Conservation (phyloP, 306 rosid species). For the Acacia confusa region DNA sequence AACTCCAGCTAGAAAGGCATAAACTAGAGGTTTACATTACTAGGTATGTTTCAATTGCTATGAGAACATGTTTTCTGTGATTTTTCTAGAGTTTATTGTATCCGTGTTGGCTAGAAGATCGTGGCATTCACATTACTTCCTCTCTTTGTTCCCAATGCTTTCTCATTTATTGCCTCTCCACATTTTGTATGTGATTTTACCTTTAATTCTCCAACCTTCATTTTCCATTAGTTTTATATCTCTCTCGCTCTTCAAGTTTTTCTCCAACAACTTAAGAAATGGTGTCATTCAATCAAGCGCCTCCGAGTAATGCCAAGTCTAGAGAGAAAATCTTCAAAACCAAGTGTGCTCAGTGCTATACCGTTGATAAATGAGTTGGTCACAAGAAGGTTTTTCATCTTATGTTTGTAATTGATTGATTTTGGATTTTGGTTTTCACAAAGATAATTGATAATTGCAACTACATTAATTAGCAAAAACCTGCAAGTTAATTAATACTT, state of each 20-base stretch:
- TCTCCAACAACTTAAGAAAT: constrained; percentile 22
- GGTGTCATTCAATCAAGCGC: constrained; percentile 82
- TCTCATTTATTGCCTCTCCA: not conserved
- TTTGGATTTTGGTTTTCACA: not conserved
- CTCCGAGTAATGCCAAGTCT: constrained; percentile 43
- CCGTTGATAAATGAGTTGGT: constrained; percentile 81
- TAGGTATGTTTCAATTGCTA: no score
- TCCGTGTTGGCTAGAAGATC: no score
- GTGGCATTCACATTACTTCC: no score
- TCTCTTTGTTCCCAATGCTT: not conserved
- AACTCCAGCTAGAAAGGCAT: no score
- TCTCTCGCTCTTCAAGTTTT: not conserved
- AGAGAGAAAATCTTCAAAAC: constrained; percentile 82
- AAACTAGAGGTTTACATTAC: no score
- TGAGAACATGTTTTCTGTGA: no score
- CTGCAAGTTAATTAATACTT: no score
- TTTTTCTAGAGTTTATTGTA: no score
- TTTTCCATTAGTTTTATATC: no score
- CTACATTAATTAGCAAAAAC: no score
- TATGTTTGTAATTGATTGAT: not conserved
- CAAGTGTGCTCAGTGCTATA: constrained; percentile 95
- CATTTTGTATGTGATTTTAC: not conserved
- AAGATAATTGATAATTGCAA: no score
- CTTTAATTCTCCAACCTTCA: not conserved
- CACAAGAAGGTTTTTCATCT: constrained; percentile 74